Evolutionary conservation across 129 eudicot genomes (phyloP), one percentile per base, ranked within the genome.

Genomic region (Deinandra increscens): DNA sequence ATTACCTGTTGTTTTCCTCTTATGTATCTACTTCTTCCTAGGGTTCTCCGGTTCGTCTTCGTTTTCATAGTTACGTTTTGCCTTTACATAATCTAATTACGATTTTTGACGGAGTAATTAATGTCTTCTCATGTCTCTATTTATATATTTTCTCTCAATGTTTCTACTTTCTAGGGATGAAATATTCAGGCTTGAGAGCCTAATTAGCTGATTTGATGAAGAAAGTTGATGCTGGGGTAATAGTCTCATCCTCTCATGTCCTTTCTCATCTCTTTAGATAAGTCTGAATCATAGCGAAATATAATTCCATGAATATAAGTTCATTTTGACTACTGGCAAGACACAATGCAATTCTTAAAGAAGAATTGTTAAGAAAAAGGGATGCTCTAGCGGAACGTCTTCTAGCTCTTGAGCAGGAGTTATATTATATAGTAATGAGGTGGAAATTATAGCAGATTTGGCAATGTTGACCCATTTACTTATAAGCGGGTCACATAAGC

Each of bases 361-460:
- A 80, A 61, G 81, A 83, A 43, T 31, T 88, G 76, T 78, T 81
- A 75, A 85, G 67, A 66, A 86, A 77, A 58, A 85, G 81, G 82
- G 74, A 82, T 68, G 86, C 87, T 79, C 79, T 91, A 80, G 83
- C 63, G 66, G 90, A 83, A 43, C 93, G 83, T 54, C 93, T 77
- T 74, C 70, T 75, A 62, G 76, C 88, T 77, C 96, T 91, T 80
- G 88, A 84, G 83, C 79, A 79, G 49, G 97, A 91, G 76, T 96
- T 91, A 81, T 60, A 84, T 63, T 39, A n/a, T n/a, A n/a, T n/a
- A n/a, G n/a, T n/a, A n/a, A n/a, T n/a, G n/a, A n/a, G n/a, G n/a
- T n/a, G n/a, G n/a, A n/a, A n/a, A n/a, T n/a, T n/a, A n/a, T n/a
- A n/a, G n/a, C n/a, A n/a, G n/a, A n/a, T n/a, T n/a, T n/a, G n/a